Base-by-base conservation (phyloP, 2,329 filamentous ascomycete species). In the Lasiodiplodia gonubiensis region DNA sequence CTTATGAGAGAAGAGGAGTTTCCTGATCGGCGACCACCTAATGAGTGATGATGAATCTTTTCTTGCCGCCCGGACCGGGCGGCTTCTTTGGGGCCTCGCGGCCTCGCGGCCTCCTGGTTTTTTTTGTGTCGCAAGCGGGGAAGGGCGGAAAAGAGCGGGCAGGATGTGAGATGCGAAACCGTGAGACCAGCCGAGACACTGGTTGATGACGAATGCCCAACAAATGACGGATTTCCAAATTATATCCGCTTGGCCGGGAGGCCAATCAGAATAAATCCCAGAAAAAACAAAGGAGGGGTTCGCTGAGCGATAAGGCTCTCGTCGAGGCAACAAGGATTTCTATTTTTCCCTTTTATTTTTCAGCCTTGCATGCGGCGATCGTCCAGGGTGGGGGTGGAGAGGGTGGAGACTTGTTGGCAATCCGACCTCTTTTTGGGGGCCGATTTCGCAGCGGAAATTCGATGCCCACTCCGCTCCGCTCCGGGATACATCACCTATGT, bases 381-480 rank as follows among this genome's bases (percentile, higher is more conserved):
- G 42, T 46, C 42, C 42, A 46, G 42, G 42, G 42, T 46, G 27
- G 52, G 25, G 52, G 25, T 35, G 25, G 30, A 54, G 14, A 3
- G 42, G 49, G 49, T 27, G 21, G 49, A 39, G 42, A 21, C 10
- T 21, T 11, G 8, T 46, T 21, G 42, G 42, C 42, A 21, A 46
- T 46, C 42, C 42, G 18, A 46, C 18, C 42, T 21, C 7, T 21
- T 10, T 46, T 46, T 46, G 42, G 42, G 42, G 42, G 42, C 42
- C 42, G 42, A 46, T 46, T 18, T 46, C 42, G 42, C 42, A n/a
- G 39, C 42, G 42, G 42, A 46, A 11, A n/a, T 21, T 46, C 42
- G 39, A 42, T 18, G 16, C 39, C 33, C 39, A 33, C 57, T 23
- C 39, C 57, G 39, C 42, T 61, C 57, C 57, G 57, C 57, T 61